Base-by-base conservation (phyloP, 768 basidiomycete species). In the Xerocomellus intermedius region DNA sequence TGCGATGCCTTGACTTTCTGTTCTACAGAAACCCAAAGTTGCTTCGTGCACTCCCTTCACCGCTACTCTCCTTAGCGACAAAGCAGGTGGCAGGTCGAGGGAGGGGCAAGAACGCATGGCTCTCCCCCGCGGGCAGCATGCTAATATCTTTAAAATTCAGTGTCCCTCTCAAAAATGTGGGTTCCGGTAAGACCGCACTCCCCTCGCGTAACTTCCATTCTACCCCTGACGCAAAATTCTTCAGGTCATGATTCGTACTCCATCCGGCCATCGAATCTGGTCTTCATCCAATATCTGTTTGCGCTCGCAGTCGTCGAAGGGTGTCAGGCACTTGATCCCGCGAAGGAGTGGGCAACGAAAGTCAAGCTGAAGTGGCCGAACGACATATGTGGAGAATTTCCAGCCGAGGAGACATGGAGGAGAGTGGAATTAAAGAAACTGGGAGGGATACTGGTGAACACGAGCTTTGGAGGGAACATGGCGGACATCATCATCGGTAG, bases 331-430 rank as follows among this genome's bases (percentile, higher is more conserved):
- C 74, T 63, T 10, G 77, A 86, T n/a, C 75, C 87, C 0, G 82
- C 53, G 42, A 22, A 69, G 52, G 22, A 17, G 33, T 76, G 74
- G 48, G 85, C 82, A 13, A 73, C 82, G 3, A 76, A 77, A 14
- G 81, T 97, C 12, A 78, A 85, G 38, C 74, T 98, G 24, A 98
- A 98, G 70, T 98, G 97, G 97, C 97, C 96, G 19, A 98, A 98
- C 64, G 97, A 98, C 63, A 75, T 99, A 5, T 98, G 98, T 64
- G 89, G 85, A 2, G 78, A 84, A 38, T 75, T 78, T 38, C 83
- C 75, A 33, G 73, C 69, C 4, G 75, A 68, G 2, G 75, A 74
- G 5, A 13, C 49, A 6, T 6, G 26, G 33, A 56, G 33, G 19
- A 42, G 38, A 1, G 74, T 73, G 19, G 82, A 83, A 60, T 71